Evolutionary conservation across 345 rosid genomes (phyloP).

Genomic region (Hirschfeldia incana): DNA sequence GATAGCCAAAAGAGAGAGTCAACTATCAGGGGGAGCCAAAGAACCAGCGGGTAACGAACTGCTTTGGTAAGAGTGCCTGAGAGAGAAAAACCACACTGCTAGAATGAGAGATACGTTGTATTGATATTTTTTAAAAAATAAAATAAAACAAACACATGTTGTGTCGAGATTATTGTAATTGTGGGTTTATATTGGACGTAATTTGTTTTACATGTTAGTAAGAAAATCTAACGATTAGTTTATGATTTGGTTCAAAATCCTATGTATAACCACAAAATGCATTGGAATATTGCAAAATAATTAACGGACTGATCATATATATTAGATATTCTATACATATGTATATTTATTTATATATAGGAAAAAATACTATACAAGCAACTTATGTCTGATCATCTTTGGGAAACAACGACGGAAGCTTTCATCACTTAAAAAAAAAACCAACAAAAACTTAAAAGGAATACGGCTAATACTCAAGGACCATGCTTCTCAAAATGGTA

Average conservation of each 20-base stretch:
- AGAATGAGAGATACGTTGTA: too few species aligned
- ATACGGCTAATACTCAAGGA: background rate
- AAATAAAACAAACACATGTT: background rate
- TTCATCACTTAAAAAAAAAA: background rate
- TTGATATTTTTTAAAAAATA: too few species aligned
- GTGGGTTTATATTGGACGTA: background rate
- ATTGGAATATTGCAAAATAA: background rate
- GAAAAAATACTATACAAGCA: background rate
- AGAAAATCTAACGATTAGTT: background rate
- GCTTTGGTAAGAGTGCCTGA: too few species aligned
- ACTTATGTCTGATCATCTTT: background rate
- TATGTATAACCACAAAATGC: background rate
- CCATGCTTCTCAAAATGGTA: background rate
- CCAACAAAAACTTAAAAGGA: background rate
- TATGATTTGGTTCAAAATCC: background rate
- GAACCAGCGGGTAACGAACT: too few species aligned
- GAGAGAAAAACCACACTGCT: too few species aligned
- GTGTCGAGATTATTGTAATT: background rate
- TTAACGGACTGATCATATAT: background rate
- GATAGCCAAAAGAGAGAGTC: too few species aligned
- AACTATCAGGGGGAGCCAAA: too few species aligned
- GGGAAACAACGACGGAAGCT: background rate
- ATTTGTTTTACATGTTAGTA: conserved; percentile 1
- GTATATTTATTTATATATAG: too few species aligned
- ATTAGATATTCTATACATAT: too few species aligned